A percentile compares a stretch with the other conserved stretches of the same genome.
Conservation (phyloP, 2,329 filamentous ascomycete species). For the Curvularia hawaiiensis region DNA sequence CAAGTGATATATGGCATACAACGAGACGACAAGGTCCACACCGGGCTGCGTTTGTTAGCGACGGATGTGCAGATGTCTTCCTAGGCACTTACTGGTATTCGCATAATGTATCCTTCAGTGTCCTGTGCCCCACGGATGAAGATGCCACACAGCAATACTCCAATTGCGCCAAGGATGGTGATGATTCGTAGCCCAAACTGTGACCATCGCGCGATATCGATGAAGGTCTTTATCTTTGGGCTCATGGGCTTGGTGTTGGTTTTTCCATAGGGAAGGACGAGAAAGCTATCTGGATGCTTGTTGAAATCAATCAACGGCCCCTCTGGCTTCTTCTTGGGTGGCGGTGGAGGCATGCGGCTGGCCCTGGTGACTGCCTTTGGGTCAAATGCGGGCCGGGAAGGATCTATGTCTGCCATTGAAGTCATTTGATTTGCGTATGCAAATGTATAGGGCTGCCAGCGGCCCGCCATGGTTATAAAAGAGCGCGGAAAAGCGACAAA, state of each 20-base stretch:
- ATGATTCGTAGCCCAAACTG: constrained; percentile 72
- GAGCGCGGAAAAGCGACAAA: constrained; percentile 31
- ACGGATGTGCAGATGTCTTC: neutral
- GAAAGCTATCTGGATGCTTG: constrained; percentile 78
- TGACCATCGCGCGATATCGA: constrained; percentile 70
- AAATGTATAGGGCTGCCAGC: constrained; percentile 75
- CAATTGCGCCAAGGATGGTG: constrained; percentile 71
- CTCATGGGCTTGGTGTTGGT: constrained; percentile 70
- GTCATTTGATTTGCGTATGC: constrained; percentile 65
- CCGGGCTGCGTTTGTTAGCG: constrained; percentile 63
- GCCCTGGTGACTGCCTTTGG: constrained; percentile 84
- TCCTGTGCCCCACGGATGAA: constrained; percentile 71
- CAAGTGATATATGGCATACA: constrained; percentile 84
- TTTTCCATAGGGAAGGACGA: constrained; percentile 66
- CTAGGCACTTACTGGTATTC: constrained; percentile 68
- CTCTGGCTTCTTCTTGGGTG: constrained; percentile 66
- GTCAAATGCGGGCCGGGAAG: constrained; percentile 66
- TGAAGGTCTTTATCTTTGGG: constrained; percentile 69
- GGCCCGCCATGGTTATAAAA: constrained; percentile 46
- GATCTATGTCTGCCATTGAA: constrained; percentile 57
- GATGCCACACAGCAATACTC: constrained; percentile 76
- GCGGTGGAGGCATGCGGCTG: constrained; percentile 69
- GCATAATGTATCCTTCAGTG: constrained; percentile 74
- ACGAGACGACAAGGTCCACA: constrained; percentile 71
- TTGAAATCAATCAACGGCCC: constrained; percentile 85